Percentiles rank a stretch among this genome's conserved stretches.
phyloP scores from a whole-genome alignment of 768 basidiomycete genomes.

The Royoungia palumana region DNA sequence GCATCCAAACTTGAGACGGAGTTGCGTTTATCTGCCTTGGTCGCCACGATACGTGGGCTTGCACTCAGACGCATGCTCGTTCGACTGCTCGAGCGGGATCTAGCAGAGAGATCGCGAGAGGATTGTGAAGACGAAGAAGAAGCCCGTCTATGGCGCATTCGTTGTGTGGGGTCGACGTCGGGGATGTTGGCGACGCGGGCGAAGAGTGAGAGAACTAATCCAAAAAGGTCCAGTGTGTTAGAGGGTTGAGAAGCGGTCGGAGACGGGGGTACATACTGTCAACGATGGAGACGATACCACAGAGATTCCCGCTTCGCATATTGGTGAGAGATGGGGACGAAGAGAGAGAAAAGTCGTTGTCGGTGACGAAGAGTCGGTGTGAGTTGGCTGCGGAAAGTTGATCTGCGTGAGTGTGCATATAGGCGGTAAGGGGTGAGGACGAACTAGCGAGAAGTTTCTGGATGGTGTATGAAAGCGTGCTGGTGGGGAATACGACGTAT shows the following conservation, averaged over 20 bases:
- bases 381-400: conserved; percentile 55
- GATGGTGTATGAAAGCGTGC: conserved; percentile 64
- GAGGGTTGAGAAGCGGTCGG: neutral
- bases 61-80: conserved; percentile 34
- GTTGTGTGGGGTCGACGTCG: conserved; percentile 71
- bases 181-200: conserved; percentile 70
- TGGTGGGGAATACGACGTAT: conserved; percentile 68
- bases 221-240: neutral
- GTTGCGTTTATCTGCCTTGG: conserved; percentile 28
- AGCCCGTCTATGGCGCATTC: conserved; percentile 76
- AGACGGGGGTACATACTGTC: conserved; percentile 53
- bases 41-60: conserved; percentile 33
- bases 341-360: conserved; percentile 47
- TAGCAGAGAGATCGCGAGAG: conserved; percentile 36
- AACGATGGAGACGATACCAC: conserved; percentile 78
- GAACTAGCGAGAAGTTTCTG: conserved; percentile 81
- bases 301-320: conserved; percentile 43
- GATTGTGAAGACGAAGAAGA: conserved; percentile 67
- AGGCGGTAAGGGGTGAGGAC: conserved; percentile 26
- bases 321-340: conserved; percentile 46
- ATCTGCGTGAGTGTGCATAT: conserved; percentile 1
- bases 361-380: conserved; percentile 75
- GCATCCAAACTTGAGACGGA: conserved; percentile 31
- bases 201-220: conserved; percentile 71
- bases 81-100: conserved; percentile 44